Conservation (phyloP, 1,139 yeast genomes). For the Yamadazyma taylorii region DNA sequence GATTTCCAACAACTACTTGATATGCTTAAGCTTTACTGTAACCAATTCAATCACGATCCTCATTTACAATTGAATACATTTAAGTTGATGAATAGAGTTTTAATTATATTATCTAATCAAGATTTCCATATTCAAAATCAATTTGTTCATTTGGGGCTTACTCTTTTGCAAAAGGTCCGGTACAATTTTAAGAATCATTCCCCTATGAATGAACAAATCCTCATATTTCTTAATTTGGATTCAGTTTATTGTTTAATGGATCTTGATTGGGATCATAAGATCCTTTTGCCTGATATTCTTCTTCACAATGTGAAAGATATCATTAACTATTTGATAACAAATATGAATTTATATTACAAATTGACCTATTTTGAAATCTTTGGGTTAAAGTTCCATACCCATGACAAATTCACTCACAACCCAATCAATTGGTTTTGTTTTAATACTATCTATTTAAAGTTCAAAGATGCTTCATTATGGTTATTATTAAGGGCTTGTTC, state of each 20-base stretch:
- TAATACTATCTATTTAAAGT: constrained; percentile 13
- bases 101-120: constrained; percentile 10
- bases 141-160: constrained; percentile 9
- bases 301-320: constrained; percentile 1
- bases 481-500: constrained; percentile 13
- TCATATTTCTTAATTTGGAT: constrained; percentile 13
- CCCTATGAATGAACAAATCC: constrained; percentile 11
- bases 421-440: constrained; percentile 8
- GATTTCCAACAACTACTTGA: not conserved
- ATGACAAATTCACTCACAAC: not conserved
- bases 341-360: not conserved
- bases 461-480: constrained; percentile 11
- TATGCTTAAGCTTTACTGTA: not conserved
- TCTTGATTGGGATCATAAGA: not conserved
- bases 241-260: constrained; percentile 7
- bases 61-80: constrained; percentile 4
- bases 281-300: no score
- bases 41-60: not conserved
- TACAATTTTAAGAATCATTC: constrained; percentile 9
- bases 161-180: constrained; percentile 4
- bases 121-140: constrained; percentile 4
- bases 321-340: not conserved
- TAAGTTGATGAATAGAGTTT: constrained; percentile 10
- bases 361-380: constrained; percentile 1
- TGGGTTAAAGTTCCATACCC: constrained; percentile 3